phyloP scores from a whole-genome alignment of 306 rosid genomes.

The Citrullus amarus region DNA sequence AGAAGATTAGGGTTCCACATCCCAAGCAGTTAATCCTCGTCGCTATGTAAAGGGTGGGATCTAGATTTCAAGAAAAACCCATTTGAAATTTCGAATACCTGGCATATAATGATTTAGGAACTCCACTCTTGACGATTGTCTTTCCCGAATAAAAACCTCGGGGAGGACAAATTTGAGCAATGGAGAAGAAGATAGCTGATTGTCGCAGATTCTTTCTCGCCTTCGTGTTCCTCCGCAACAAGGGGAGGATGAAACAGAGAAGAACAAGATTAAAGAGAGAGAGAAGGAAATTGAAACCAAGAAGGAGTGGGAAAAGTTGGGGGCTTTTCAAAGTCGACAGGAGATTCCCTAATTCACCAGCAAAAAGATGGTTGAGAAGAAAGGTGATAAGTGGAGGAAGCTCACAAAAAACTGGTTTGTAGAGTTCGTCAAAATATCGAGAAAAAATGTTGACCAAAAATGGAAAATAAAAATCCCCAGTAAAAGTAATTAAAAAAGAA shows the following conservation, averaged over 20 bases:
- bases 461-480: background rate
- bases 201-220: background rate
- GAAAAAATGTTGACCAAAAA: slow-evolving; percentile 7
- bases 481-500: background rate
- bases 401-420: background rate
- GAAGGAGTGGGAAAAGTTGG: background rate
- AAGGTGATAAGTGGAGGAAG: slow-evolving; percentile 8
- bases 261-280: background rate
- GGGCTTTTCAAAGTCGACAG: background rate
- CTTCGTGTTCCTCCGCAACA: background rate
- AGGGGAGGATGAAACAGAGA: background rate
- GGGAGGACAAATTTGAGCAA: background rate
- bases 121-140: background rate
- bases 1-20: background rate
- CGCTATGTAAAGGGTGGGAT: background rate
- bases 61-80: background rate
- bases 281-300: background rate
- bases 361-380: background rate
- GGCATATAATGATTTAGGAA: background rate
- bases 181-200: background rate
- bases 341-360: background rate
- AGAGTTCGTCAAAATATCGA: slow-evolving; percentile 8
- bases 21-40: background rate
- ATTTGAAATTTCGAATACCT: slow-evolving; percentile 1
- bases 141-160: background rate